Percentiles rank a stretch among this genome's conserved stretches.
Evolutionary conservation across 345 rosid genomes (phyloP).

Genomic region (Dipteronia dyeriana): DNA sequence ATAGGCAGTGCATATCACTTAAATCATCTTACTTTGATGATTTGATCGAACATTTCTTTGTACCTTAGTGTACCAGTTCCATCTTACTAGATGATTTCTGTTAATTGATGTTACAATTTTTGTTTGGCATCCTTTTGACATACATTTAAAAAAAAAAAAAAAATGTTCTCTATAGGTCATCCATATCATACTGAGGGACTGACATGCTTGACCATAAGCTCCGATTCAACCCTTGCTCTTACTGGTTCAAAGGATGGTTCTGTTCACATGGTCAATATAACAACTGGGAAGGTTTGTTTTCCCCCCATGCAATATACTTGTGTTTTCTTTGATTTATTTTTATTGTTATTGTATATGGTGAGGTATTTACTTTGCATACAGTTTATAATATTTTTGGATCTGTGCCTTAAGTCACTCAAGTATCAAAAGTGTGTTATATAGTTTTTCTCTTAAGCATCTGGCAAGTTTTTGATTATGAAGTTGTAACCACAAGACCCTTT

Average conservation of each 20-base stretch:
- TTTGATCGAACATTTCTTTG: neutral
- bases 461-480: too few species aligned
- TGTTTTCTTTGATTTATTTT: neutral
- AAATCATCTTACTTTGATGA: neutral
- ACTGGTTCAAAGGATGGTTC: slow-evolving; percentile 84
- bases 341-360: neutral
- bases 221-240: slow-evolving; percentile 75
- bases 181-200: slow-evolving; percentile 81
- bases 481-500: too few species aligned
- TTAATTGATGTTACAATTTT: neutral
- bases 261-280: slow-evolving; percentile 75
- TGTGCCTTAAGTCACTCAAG: neutral
- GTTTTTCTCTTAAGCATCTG: neutral
- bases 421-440: neutral
- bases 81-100: too few species aligned
- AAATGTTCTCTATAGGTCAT: slow-evolving; percentile 53
- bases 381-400: neutral
- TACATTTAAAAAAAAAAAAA: too few species aligned
- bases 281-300: slow-evolving; percentile 69
- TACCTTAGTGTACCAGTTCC: neutral
- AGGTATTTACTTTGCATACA: neutral
- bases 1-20: neutral
- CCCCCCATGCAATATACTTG: neutral
- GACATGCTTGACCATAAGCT: slow-evolving; percentile 74
- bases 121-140: slow-evolving; percentile 2